Percentiles rank a stretch among this genome's conserved stretches.
Evolutionary conservation across 352 stramenopile species (phyloP).

Genomic region (Globisporangium acanthophoron): DNA sequence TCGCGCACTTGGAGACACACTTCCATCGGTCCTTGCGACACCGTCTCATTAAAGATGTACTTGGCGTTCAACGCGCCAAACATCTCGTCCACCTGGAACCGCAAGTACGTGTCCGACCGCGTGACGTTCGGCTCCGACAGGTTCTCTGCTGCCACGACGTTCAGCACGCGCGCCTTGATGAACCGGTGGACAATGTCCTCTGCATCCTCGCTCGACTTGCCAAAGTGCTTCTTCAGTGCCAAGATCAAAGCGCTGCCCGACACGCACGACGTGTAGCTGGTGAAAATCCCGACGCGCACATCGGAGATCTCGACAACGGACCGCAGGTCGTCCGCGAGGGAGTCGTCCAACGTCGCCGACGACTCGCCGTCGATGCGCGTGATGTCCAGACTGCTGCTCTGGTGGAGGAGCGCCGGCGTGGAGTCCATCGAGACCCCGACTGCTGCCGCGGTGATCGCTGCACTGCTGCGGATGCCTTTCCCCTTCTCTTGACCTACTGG

Average conservation of each 20-base stretch:
- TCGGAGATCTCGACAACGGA: constrained; percentile 46
- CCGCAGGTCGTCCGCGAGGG: constrained; percentile 58
- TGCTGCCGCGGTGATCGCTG: constrained; percentile 38
- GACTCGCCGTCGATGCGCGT: constrained; percentile 30
- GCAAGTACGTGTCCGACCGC: constrained; percentile 52
- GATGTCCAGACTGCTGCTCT: constrained; percentile 28
- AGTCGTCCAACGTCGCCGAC: constrained; percentile 44
- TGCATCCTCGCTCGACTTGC: constrained; percentile 40
- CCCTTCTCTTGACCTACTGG: constrained; percentile 8
- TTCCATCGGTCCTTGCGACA: constrained; percentile 57
- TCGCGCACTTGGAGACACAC: constrained; percentile 62
- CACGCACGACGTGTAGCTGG: constrained; percentile 56
- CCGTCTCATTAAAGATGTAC: constrained; percentile 48
- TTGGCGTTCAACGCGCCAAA: constrained; percentile 79
- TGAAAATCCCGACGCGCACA: constrained; percentile 68
- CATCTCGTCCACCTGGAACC: constrained; percentile 84
- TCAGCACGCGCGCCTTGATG: constrained; percentile 39
- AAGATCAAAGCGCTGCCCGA: constrained; percentile 43
- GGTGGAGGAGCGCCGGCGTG: constrained; percentile 23
- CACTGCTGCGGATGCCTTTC: constrained; percentile 43
- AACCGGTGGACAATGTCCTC: constrained; percentile 35
- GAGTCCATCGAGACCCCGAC: constrained; percentile 46
- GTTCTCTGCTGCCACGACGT: constrained; percentile 53
- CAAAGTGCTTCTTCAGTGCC: constrained; percentile 53
- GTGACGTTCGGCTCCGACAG: constrained; percentile 37